Base-by-base conservation (phyloP, 2,329 filamentous ascomycete genomes). In the Colletotrichum higginsianum region DNA sequence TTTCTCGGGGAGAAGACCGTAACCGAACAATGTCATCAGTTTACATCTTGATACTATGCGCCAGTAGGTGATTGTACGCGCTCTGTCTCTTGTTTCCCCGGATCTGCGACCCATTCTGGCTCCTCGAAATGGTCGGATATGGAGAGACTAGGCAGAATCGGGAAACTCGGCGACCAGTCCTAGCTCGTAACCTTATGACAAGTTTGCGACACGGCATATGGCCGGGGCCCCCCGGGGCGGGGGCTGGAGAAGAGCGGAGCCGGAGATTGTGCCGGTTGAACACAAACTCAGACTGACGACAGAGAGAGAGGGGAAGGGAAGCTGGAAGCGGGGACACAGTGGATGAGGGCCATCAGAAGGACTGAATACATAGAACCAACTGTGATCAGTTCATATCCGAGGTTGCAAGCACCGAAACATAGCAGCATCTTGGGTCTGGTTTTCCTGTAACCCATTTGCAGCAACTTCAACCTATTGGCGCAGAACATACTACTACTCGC, bases 121-220 rank as follows among this genome's bases (percentile, higher is more conserved):
- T 21, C n/a, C 12, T 15, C 7, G 6, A 30, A 6, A 3, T 6
- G 2, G 12, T 42, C 7, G 26, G 30, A 18, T 18, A 11, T 12
- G n/a, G 4, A 50, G 13, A n/a, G 38, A 4, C 49, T 67, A 67
- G 23, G 55, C 56, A 18, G 15, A n/a, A 67, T 52, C 57, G 52
- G 63, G 67, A 67, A 71, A 71, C 8, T 71, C 67, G 63, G 67
- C 46, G 42, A 71, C 56, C 30, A 38, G 30, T 56, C 63, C 63
- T 61, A 57, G 67, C 40, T 23, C 30, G 26, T 16, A 67, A 50
- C 56, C n/a, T 30, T 61, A 21, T 5, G 35, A 30, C 15, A 15
- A 18, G 30, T 21, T 50, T 52, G 26, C 49, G 49, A 57, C 44
- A 67, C 49, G 23, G 56, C 16, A n/a, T 15, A 57, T 57, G 23